Evolutionary conservation across 345 rosid species (phyloP), one percentile per base, ranked within the genome.

Genomic region (Mallotus nudiflorus): DNA sequence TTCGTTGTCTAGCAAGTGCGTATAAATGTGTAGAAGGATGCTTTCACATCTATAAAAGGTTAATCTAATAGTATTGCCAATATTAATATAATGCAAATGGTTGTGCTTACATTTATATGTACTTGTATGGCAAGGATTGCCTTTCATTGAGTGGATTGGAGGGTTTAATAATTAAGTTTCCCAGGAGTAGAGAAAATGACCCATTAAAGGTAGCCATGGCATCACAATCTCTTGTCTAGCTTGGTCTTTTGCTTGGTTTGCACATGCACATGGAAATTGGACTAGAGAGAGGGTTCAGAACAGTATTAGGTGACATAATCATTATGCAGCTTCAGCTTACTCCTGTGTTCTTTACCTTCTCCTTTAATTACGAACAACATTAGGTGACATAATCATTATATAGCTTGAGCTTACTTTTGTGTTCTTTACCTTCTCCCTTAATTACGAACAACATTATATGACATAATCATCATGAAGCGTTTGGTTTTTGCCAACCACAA

Each of bases 201-300:
- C 79, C 97, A 1, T 83, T 95, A 45, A 92, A 78, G 82, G 87
- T 91, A 53, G 97, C 96, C 50, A 87, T 95, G 97, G 97, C 93
- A 19, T 89, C 97, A 62, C 97, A 90, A 76, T 87, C 99, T 6
- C 73, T 92, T 52, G 97, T 95, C 61, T 97, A 95, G 70, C 75
- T 95, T 56, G 99, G 99, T 74, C 68, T 92, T 76, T 70, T 95
- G 66, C 90, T 82, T 79, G 74, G 91, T 68, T 77, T 95, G 60
- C 99, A 97, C 46, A 95, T 95, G 99, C 78, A 90, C 74, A 95
- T 95, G 99, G 99, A 95, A 86, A 88, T 92, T 55, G 99, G 99
- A 66, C 84, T 95, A 16, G 97, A 95, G 82, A 90, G 93, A 86
- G 97, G 99, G 57, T 95, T 89, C 81, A 81, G 93, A 81, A 89